These are phyloP conservation scores for Hypoxylon sp. DNA, from an alignment of 2,329 filamentous ascomycete species.

Conservation along the genomic window DNA sequence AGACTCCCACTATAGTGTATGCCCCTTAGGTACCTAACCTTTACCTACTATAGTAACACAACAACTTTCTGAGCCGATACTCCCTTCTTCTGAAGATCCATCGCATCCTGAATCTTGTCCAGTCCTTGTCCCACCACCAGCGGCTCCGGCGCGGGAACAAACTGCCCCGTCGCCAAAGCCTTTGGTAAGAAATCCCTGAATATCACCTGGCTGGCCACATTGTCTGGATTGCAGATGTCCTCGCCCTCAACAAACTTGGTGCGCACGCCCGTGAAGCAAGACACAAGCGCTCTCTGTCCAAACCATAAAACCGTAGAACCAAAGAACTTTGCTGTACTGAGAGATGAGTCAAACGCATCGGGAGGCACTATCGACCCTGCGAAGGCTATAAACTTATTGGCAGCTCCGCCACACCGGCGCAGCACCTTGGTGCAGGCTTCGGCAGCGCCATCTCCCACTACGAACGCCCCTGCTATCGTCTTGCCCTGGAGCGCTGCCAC, in stretches of 20 bases:
- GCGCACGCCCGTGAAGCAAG: conserved; percentile 14
- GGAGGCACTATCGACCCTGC: conserved; percentile 4
- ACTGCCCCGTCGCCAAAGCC: conserved; percentile 43
- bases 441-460: conserved; percentile 32
- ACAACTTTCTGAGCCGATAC: conserved; percentile 38
- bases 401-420: conserved; percentile 1
- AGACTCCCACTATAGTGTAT: not conserved
- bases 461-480: conserved; percentile 39
- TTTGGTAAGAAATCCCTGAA: conserved; percentile 46
- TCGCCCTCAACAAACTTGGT: conserved; percentile 39
- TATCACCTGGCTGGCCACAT: conserved; percentile 41
- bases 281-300: conserved; percentile 4
- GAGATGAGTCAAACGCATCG: not conserved
- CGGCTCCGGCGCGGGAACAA: conserved; percentile 46
- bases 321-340: not conserved
- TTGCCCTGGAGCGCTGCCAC: conserved; percentile 31
- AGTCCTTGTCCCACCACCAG: conserved; percentile 42
- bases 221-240: conserved; percentile 11
- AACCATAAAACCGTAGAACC: conserved; percentile 18
- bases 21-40: not conserved
- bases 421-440: conserved; percentile 43
- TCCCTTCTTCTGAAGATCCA: conserved; percentile 26
- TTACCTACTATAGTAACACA: conserved; percentile 16
- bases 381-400: conserved; percentile 37
- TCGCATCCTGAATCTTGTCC: conserved; percentile 28